Conservation (phyloP, 208 protist species). For the Trypanosoma platydactyli region DNA sequence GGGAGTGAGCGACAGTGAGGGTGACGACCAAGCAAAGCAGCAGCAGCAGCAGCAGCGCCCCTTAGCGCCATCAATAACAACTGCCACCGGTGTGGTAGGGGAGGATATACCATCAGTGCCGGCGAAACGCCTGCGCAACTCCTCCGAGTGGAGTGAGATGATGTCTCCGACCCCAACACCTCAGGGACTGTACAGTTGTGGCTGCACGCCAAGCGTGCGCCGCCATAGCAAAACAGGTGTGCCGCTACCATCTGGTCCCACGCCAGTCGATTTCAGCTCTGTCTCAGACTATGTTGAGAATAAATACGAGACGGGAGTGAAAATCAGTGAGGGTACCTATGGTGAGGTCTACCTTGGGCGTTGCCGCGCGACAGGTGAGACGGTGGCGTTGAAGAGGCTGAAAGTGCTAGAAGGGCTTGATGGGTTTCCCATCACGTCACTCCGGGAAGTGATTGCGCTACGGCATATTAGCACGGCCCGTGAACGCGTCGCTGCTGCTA, state of each 20-base stretch:
- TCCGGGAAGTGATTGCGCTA: conserved; percentile 85
- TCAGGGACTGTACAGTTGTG: conserved; percentile 28
- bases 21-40: background rate
- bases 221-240: conserved; percentile 54
- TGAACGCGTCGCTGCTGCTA: conserved; percentile 2
- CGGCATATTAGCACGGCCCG: conserved; percentile 70
- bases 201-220: conserved; percentile 29
- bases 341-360: conserved; percentile 93
- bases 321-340: conserved; percentile 97
- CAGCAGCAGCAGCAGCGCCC: no score
- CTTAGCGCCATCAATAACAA: background rate
- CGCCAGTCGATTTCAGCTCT: conserved; percentile 41
- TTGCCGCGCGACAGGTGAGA: conserved; percentile 42
- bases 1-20: background rate
- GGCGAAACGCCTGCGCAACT: conserved; percentile 15
- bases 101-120: background rate
- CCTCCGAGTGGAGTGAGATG: conserved; percentile 16
- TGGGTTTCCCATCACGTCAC: conserved; percentile 87
- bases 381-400: conserved; percentile 83
- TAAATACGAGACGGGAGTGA: conserved; percentile 69
- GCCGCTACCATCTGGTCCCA: conserved; percentile 53
- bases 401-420: conserved; percentile 78
- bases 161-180: conserved; percentile 46
- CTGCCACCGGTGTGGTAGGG: background rate
- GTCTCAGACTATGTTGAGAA: conserved; percentile 61